Evolutionary conservation across 805 yeast genomes (phyloP), one percentile per base, ranked within the genome.

Genomic region (Wickerhamomyces queroliae): DNA sequence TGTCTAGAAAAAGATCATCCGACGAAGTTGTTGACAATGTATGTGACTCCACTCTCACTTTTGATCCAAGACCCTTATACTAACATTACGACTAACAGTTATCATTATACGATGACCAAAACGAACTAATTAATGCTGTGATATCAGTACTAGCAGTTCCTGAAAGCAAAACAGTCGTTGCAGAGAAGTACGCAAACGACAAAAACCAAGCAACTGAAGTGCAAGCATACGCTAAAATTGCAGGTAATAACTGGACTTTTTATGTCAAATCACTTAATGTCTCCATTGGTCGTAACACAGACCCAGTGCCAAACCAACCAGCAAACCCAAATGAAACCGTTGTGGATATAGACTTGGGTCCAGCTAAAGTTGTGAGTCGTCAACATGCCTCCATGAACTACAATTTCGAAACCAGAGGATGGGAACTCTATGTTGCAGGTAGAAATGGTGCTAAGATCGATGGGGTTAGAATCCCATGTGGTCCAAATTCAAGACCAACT

Each of bases 201-300:
- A 76, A 78, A 44, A 83, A 67, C 39, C 56, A 68, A 25, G 74
- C 71, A 28, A 57, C 69, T 5, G 96, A 90, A 58, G 90, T 93
- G n/a, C 95, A 90, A 64, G 99, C 99, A 0, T 93, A 91, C 61
- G 99, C 97, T 26, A 93, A 93, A 61, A 82, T 93, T 35, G 90
- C 97, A 0, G 99, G 99, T 33, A 66, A 73, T 26, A 79, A 78
- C 54, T 93, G 99, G 99, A 91, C 99, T 2, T 93, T 74, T 58
- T 93, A 89, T 55, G 96, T 93, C 32, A 87, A 90, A 57, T 69
- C 79, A 15, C 67, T 91, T 37, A 74, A 73, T 22, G 75, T 91
- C 5, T 66, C 82, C 1, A 85, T 93, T 42, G 99, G 99, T n/a
- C 73, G 99, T 53, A 83, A 83, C 53, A 85, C 96, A 2, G 66